These are phyloP conservation scores for Candida ulmi DNA, from an alignment of 805 yeast genomes.

Conservation along the genomic window DNA sequence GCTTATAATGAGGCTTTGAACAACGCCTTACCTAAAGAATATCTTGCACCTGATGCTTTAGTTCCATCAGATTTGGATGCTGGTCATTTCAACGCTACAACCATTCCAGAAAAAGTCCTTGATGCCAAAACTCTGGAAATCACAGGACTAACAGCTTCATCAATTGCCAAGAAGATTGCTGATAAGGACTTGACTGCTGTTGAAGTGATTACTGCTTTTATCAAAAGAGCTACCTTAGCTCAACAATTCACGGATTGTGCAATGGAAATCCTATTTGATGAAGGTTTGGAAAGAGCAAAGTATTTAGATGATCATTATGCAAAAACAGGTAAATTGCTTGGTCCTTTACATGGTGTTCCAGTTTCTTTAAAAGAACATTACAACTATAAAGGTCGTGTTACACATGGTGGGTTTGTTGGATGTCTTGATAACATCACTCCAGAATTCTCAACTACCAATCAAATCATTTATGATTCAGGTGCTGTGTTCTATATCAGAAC, in stretches of 20 bases:
- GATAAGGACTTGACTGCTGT: conserved; percentile 1
- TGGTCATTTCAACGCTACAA: conserved; percentile 17
- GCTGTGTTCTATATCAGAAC: conserved; percentile 63
- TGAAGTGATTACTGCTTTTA: conserved; percentile 9
- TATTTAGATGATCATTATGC: conserved; percentile 47
- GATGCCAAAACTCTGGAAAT: conserved; percentile 13
- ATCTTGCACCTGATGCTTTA: conserved; percentile 14
- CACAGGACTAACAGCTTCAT: conserved; percentile 9
- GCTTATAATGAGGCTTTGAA: conserved; percentile 17
- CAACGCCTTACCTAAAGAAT: conserved; percentile 20
- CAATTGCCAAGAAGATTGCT: conserved; percentile 10
- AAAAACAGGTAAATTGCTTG: conserved; percentile 43
- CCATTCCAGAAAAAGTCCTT: conserved; percentile 16
- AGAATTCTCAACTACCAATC: conserved; percentile 41
- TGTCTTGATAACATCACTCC: conserved; percentile 10
- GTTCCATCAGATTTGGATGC: conserved; percentile 18
- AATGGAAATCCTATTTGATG: conserved; percentile 56
- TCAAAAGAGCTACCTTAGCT: conserved; percentile 47
- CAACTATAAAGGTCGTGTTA: conserved; percentile 42
- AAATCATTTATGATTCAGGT: conserved; percentile 25
- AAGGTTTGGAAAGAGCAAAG: conserved; percentile 50
- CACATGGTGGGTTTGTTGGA: conserved; percentile 55
- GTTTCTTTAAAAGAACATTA: conserved; percentile 63
- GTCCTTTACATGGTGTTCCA: conserved; percentile 68
- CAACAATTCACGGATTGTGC: conserved; percentile 58